Evolutionary conservation across 176 grass and related monocot genomes (phyloP).

Genomic region (Oryza australiensis): DNA sequence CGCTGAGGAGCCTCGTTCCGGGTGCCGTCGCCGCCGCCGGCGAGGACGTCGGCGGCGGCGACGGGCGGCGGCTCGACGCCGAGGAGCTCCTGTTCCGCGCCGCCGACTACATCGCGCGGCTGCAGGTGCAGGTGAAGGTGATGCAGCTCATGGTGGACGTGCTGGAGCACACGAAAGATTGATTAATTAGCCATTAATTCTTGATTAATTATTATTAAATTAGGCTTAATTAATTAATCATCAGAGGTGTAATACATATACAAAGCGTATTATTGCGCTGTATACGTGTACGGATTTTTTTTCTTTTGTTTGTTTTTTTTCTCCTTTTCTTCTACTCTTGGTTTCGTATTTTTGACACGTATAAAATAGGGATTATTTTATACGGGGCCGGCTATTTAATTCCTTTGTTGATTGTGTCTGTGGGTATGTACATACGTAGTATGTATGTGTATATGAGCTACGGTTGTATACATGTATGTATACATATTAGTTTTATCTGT

Average conservation of each 20-base stretch:
- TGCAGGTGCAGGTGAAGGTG: conserved; percentile 44
- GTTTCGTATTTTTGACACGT: neutral
- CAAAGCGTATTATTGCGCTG: neutral
- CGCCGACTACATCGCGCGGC: conserved; percentile 47
- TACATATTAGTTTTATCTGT: conserved; percentile 24
- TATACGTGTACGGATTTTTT: neutral
- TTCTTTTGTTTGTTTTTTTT: neutral
- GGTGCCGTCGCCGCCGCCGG: neutral
- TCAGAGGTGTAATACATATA: neutral
- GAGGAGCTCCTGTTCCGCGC: conserved; percentile 46
- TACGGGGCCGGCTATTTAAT: too few species aligned
- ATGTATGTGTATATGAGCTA: neutral
- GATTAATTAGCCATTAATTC: neutral
- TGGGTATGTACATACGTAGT: too few species aligned
- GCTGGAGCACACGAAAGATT: conserved; percentile 30
- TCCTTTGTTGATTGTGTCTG: too few species aligned
- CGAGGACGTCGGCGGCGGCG: neutral
- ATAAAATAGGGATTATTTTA: neutral
- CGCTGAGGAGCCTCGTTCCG: conserved; percentile 44
- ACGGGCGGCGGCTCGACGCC: conserved; percentile 4
- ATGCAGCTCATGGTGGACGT: conserved; percentile 59
- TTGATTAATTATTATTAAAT: neutral
- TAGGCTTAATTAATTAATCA: conserved; percentile 7
- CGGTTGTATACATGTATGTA: neutral
- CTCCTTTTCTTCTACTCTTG: neutral